Conservation (phyloP, 1,139 yeast genomes). For the Arxiozyma bovina region DNA sequence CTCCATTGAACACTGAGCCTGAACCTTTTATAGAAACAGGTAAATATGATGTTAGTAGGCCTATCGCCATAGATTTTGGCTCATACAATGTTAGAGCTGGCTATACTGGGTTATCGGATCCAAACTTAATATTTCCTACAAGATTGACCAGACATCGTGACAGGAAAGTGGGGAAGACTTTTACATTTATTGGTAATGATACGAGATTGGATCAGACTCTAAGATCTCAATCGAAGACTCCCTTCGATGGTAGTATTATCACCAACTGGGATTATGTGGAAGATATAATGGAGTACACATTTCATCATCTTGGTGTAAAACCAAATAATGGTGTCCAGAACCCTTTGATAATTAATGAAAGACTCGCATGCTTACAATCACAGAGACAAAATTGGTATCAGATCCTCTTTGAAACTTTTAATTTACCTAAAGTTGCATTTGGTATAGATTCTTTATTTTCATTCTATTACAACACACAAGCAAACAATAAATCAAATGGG, state of each 20-base stretch:
- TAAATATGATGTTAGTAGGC: conserved; percentile 47
- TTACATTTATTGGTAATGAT: conserved; percentile 78
- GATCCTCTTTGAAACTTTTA: conserved; percentile 69
- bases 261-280: conserved; percentile 93
- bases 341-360: conserved; percentile 78
- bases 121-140: conserved; percentile 63
- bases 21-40: conserved; percentile 44
- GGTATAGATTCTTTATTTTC: conserved; percentile 82
- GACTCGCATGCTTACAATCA: conserved; percentile 56
- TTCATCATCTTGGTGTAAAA: conserved; percentile 65
- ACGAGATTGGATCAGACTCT: conserved; percentile 61
- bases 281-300: conserved; percentile 70
- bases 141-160: conserved; percentile 70
- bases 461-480: conserved; percentile 36
- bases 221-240: conserved; percentile 61
- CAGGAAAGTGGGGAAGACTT: conserved; percentile 53
- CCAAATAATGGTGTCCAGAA: conserved; percentile 48
- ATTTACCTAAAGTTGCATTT: conserved; percentile 60
- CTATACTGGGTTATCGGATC: conserved; percentile 43
- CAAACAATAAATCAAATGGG: conserved; percentile 46
- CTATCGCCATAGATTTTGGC: conserved; percentile 81
- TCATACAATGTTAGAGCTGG: conserved; percentile 66
- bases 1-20: conserved; percentile 31
- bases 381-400: conserved; percentile 75
- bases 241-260: conserved; percentile 78